A percentile compares a stretch with the other conserved stretches of the same genome.
phyloP scores from a whole-genome alignment of 495 filamentous ascomycete genomes.

The Chaetomium fimeti region DNA sequence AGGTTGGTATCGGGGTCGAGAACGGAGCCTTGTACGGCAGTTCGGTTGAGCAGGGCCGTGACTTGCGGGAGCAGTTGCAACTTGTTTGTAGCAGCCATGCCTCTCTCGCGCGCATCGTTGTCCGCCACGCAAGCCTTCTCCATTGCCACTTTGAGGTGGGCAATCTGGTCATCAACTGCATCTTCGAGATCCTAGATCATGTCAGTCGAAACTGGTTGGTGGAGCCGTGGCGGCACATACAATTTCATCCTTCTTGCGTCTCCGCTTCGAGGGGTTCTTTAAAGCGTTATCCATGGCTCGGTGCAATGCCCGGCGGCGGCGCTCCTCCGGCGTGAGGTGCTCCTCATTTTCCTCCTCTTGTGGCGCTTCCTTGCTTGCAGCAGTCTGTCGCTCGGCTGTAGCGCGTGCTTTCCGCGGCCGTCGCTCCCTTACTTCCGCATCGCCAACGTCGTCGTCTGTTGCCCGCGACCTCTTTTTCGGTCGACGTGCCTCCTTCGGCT shows the following conservation, averaged over 20 bases:
- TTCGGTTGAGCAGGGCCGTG: conserved; percentile 79
- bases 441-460: conserved; percentile 55
- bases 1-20: conserved; percentile 95
- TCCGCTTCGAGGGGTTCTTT: conserved; percentile 74
- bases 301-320: conserved; percentile 75
- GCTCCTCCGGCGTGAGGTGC: conserved; percentile 61
- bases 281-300: conserved; percentile 81
- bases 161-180: conserved; percentile 85
- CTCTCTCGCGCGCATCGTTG: conserved; percentile 70
- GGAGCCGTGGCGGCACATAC: conserved; percentile 50
- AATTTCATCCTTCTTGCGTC: conserved; percentile 84
- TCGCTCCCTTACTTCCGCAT: conserved; percentile 56
- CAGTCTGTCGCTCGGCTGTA: conserved; percentile 38
- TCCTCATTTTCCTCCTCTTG: conserved; percentile 65
- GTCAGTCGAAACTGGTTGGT: conserved; percentile 21
- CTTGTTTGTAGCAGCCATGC: conserved; percentile 84
- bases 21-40: conserved; percentile 73
- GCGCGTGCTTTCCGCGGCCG: conserved; percentile 42
- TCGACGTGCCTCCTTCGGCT: conserved; percentile 70
- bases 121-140: conserved; percentile 86
- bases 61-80: conserved; percentile 94
- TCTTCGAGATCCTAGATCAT: conserved; percentile 75
- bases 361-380: conserved; percentile 50
- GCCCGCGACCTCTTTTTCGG: conserved; percentile 67
- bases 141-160: conserved; percentile 85